Evolutionary conservation across 257 asterid species (phyloP), one percentile per base, ranked within the genome.

Genomic region (Henckelia pumila): DNA sequence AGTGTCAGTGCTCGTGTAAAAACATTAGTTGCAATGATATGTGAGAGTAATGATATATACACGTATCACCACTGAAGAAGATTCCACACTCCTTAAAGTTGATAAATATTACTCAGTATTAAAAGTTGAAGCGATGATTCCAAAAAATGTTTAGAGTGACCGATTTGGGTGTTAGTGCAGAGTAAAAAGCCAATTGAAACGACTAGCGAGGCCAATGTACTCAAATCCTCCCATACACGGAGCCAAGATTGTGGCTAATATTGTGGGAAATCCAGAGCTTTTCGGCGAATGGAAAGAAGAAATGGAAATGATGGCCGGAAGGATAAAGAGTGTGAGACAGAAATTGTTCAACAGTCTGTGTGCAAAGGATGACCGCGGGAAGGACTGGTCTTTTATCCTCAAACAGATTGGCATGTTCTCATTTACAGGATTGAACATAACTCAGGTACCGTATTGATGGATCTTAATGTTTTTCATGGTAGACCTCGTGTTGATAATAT

Each of bases 381-480:
- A 90, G 83, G 95, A 93, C 82, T 93, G 99, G 99, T 90, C 96
- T 35, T 93, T 82, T 76, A 78, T 93, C 71, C 87, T 93, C 69
- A 76, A 77, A 73, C 99, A 93, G 81, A 90, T 93, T 37, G 99
- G 97, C 76, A 93, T 93, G 99, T 93, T 93, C 82, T 93, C 99
- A 24, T 93, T 88, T 65, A 93, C 96, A 10, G 99, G 97, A 76
- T 82, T 93, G 67, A 90, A 77, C 85, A 86, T 81, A 80, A 75
- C 88, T 76, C 97, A 93, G 97, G 99, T 93, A 71, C 70, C 14
- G n/a, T 33, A 19, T 7, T 35, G 47, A 35, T 35, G 47, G 47
- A 35, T 35, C 40, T 33, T 33, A 33, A 33, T 33, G 16, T 35
- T 35, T 9, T 35, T 35, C 10, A 35, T 35, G 47, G 47, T 35